Evolutionary conservation across 495 filamentous ascomycete genomes (phyloP), one percentile per base, ranked within the genome.

Genomic region (Xylaria nigripes): DNA sequence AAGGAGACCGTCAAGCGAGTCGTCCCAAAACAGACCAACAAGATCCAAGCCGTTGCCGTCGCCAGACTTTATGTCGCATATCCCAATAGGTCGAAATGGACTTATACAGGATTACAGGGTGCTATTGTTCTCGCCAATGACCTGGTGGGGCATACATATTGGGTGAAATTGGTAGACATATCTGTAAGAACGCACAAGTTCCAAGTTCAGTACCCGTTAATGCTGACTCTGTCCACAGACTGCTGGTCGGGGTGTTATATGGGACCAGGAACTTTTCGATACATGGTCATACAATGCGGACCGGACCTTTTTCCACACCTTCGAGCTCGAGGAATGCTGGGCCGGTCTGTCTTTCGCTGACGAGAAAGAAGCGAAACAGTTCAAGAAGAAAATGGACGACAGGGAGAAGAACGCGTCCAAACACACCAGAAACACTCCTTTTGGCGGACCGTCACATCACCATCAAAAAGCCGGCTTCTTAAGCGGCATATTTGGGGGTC

Each of bases 181-280:
- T 95, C 88, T 67, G 91, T 95, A 73, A 58, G 89, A 81, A n/a
- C 32, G 19, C 12, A 23, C 1, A 12, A 38, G 18, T 10, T 21
- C 23, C 19, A 5, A 18, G 27, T 7, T 21, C n/a, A 10, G 29
- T 30, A 23, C 27, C 22, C 6, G 10, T 18, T 24, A 21, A 8
- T 50, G 19, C 25, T 52, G 22, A 46, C 38, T 66, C 43, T 43
- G 13, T 44, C 13, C 18, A 43, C 61, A 95, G 89, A 79, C 86
- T 30, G 75, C 86, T 43, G 83, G 82, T 68, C 81, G 85, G 61
- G 93, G 94, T 45, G 94, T 98, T 23, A 85, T 98, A 60, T 98
- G 93, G 93, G 93, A 98, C 65, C 90, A 96, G 72, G 93, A 98
- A 68, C 86, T 97, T 60, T 97, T 91, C 68, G 90, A 98, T 49